phyloP scores from a whole-genome alignment of 805 yeast genomes.

The Nematodospora valgi region DNA sequence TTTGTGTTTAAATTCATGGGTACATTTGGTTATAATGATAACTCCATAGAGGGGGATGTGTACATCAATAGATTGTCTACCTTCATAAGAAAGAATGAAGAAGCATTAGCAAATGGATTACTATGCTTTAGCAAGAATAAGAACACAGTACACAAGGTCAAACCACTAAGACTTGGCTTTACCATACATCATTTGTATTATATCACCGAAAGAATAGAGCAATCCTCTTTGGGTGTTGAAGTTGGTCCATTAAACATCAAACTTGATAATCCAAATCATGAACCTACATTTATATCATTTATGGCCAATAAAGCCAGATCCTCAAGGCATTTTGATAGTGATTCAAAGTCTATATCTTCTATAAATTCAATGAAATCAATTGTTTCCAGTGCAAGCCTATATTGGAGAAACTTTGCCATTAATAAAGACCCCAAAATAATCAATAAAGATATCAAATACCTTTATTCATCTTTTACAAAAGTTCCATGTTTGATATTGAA shows the following conservation, averaged over 20 bases:
- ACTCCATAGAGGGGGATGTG: conserved; percentile 52
- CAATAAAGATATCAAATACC: conserved; percentile 51
- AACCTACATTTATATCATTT: conserved; percentile 54
- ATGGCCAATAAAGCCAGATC: conserved; percentile 53
- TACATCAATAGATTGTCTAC: conserved; percentile 53
- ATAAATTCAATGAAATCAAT: conserved; percentile 56
- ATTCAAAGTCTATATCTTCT: conserved; percentile 51
- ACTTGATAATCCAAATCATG: conserved; percentile 55
- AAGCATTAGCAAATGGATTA: conserved; percentile 57
- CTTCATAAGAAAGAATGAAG: conserved; percentile 53
- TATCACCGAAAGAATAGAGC: conserved; percentile 55
- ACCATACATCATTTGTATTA: conserved; percentile 64
- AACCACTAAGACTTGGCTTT: conserved; percentile 54
- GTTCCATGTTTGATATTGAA: conserved; percentile 61
- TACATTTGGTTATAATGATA: conserved; percentile 27
- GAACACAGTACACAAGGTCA: conserved; percentile 24
- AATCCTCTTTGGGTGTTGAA: conserved; percentile 41
- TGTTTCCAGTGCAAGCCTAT: conserved; percentile 39
- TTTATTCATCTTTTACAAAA: conserved; percentile 62
- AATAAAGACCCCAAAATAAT: conserved; percentile 41
- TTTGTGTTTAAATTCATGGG: conserved; percentile 15
- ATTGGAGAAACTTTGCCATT: conserved; percentile 35
- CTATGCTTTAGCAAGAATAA: conserved; percentile 47
- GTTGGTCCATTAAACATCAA: conserved; percentile 64
- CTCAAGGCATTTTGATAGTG: conserved; percentile 38